Evolutionary conservation across 768 basidiomycete genomes (phyloP).

Genomic region (Atractiella rhizophila): DNA sequence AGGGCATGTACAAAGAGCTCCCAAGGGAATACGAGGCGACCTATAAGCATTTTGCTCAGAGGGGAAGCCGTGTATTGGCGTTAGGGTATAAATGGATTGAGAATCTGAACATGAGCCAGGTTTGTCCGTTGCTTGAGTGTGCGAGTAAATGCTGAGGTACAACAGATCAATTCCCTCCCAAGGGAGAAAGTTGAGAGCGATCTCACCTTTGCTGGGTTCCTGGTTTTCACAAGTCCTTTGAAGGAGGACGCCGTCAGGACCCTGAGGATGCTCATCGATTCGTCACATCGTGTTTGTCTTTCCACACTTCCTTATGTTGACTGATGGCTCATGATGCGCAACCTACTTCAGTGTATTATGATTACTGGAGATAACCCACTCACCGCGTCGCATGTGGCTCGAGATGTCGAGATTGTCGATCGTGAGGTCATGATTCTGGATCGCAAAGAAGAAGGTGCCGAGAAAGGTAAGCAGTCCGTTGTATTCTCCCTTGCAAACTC

Average conservation of each 20-base stretch:
- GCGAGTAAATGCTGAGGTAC: no score
- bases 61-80: conserved; percentile 80
- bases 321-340: neutral
- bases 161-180: conserved; percentile 63
- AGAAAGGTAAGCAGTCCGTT: conserved; percentile 33
- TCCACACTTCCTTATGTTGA: neutral
- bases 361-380: conserved; percentile 97
- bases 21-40: conserved; percentile 74
- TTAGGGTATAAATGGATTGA: conserved; percentile 69
- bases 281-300: conserved; percentile 66
- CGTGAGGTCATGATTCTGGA: conserved; percentile 83
- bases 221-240: conserved; percentile 95
- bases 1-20: conserved; percentile 46
- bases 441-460: conserved; percentile 51
- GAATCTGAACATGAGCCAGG: conserved; percentile 42
- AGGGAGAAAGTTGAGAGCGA: conserved; percentile 54
- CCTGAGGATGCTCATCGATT: conserved; percentile 80
- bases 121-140: conserved; percentile 19
- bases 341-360: conserved; percentile 57
- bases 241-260: conserved; percentile 76
- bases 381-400: conserved; percentile 85
- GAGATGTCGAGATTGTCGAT: conserved; percentile 90
- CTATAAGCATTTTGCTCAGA: conserved; percentile 76
- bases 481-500: neutral
- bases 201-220: conserved; percentile 73